Base-by-base conservation (phyloP, 345 rosid species). In the Erodium maritimum region DNA sequence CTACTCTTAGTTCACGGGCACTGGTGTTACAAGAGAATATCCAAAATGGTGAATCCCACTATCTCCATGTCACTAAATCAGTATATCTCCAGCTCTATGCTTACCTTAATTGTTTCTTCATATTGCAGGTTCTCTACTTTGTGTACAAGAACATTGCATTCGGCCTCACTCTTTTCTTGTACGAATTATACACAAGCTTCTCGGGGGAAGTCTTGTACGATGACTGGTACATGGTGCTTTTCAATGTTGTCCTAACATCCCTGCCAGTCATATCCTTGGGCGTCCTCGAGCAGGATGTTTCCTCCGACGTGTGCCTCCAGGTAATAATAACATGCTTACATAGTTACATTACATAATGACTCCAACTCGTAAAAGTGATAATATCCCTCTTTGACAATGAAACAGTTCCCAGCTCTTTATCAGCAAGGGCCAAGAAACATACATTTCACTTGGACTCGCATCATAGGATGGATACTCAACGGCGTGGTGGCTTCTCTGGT, bases 141-240 rank as follows among this genome's bases (percentile, higher is more conserved):
- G 78, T 82, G 55, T 87, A 84, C 93, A 90, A 87, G 79, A 90
- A 90, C 66, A 73, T 90, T 57, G 73, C 86, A 4, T 81, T 87
- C n/a, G 88, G 90, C 58, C 79, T 87, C 65, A 90, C 90, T 45
- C 73, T 84, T 33, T 87, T 90, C 90, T 87, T 71, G 85, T 84
- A 70, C 29, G 90, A 87, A 69, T 29, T 75, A 33, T 85, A 70
- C 67, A 83, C 95, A 5, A 76, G 71, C 18, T 90, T 90, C 65
- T 82, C 88, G 0, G 95, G 90, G 19, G 81, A 84, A 53, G 69
- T 74, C 19, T 54, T 90, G n/a, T 87, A 84, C 59, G 82, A 87
- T 3, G 88, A 85, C 61, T 74, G 83, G 80, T 90, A 78, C 57
- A 78, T 87, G 82, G 65, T 73, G 55, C 62, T 80, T 74, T 90